Evolutionary conservation across 768 basidiomycete genomes (phyloP).

Genomic region (Mycena floridula): DNA sequence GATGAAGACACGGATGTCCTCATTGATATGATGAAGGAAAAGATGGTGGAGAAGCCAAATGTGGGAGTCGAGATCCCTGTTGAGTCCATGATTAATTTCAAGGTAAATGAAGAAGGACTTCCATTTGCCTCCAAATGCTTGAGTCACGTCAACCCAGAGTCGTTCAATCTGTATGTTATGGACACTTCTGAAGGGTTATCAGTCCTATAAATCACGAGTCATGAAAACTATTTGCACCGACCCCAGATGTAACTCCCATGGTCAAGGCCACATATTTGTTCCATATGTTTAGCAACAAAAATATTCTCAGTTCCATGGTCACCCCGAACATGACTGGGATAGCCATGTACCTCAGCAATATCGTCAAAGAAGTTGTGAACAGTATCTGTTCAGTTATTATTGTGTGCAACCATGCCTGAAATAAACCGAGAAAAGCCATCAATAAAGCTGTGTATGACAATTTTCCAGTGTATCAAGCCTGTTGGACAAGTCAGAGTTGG

Average conservation of each 20-base stretch:
- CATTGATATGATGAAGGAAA: conserved; percentile 16
- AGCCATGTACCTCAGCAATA: conserved; percentile 7
- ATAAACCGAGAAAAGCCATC: conserved; percentile 11
- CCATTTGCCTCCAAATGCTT: conserved; percentile 7
- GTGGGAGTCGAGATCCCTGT: conserved; percentile 11
- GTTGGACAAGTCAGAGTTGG: background rate
- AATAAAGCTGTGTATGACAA: conserved; percentile 10
- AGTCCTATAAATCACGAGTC: background rate
- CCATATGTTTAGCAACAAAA: conserved; percentile 15
- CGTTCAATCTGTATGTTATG: conserved; percentile 14
- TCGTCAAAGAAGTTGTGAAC: conserved; percentile 16
- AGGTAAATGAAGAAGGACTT: conserved; percentile 14
- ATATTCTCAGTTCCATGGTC: conserved; percentile 22
- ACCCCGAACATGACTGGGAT: conserved; percentile 18
- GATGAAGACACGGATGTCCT: conserved; percentile 6
- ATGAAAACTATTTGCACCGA: conserved; percentile 6
- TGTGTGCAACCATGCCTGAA: conserved; percentile 16
- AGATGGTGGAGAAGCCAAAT: conserved; percentile 22
- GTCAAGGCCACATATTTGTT: conserved; percentile 8
- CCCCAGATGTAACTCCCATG: conserved; percentile 20
- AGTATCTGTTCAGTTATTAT: conserved; percentile 23
- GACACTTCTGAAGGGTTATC: conserved; percentile 16
- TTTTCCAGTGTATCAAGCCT: conserved; percentile 8
- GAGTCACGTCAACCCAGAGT: conserved; percentile 3
- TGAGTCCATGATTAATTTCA: conserved; percentile 16